Percentiles rank a stretch among this genome's conserved stretches.
Conservation (phyloP, 257 asterid genomes). For the Nyctanthes arbortristis region DNA sequence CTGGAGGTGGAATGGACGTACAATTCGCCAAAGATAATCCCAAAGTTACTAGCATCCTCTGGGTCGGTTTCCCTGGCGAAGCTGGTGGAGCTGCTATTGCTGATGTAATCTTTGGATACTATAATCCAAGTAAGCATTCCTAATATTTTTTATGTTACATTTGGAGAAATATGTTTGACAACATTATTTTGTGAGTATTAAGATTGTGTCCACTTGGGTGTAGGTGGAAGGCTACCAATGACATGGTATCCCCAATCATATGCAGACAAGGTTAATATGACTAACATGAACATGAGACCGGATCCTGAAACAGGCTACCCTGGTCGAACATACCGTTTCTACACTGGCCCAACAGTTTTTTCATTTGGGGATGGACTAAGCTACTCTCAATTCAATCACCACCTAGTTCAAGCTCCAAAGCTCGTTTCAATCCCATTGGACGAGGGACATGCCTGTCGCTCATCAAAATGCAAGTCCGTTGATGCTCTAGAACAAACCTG, state of each 20-base stretch:
- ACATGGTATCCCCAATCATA: conserved; percentile 77
- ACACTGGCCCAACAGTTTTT: conserved; percentile 51
- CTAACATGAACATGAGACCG: conserved; percentile 71
- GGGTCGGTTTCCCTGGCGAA: conserved; percentile 80
- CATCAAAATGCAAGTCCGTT: conserved; percentile 43
- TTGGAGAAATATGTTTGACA: neutral
- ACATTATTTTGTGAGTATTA: neutral
- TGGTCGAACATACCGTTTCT: conserved; percentile 63
- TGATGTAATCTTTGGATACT: conserved; percentile 55
- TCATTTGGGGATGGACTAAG: conserved; percentile 58
- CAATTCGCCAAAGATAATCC: conserved; percentile 58
- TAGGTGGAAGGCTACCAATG: conserved; percentile 75
- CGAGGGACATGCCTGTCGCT: conserved; percentile 46
- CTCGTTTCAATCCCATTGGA: conserved; percentile 35
- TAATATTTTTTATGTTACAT: too few species aligned
- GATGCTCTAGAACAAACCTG: conserved; percentile 32
- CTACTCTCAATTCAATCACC: conserved; percentile 44
- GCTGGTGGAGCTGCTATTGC: conserved; percentile 70
- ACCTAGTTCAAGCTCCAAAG: conserved; percentile 47
- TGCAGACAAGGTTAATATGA: conserved; percentile 51
- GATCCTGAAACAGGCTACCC: conserved; percentile 62
- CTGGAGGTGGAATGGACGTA: conserved; percentile 73
- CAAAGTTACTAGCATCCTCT: conserved; percentile 56
- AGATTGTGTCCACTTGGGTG: neutral
- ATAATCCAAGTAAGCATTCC: conserved; percentile 66